A percentile compares a stretch with the other conserved stretches of the same genome.
phyloP scores from a whole-genome alignment of 768 basidiomycete species.

The Amyloporia xantha region DNA sequence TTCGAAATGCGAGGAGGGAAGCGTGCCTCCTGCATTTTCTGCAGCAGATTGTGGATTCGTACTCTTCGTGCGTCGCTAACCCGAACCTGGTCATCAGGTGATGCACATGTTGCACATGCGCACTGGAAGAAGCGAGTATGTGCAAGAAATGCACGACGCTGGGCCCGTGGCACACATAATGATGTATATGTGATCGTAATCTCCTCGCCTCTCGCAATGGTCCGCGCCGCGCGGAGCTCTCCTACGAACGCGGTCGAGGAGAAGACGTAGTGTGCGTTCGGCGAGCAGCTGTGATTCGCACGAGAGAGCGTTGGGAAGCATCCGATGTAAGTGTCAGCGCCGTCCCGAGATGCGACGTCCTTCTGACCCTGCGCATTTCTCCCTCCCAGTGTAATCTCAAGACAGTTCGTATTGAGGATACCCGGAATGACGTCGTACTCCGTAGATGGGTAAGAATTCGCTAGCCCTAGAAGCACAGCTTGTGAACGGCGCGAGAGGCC shows the following conservation, averaged over 20 bases:
- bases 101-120: not conserved
- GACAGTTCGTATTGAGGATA: not conserved
- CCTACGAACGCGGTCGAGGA: not conserved
- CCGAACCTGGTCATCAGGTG: not conserved
- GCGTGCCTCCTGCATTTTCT: not conserved
- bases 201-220: not conserved
- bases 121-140: not conserved
- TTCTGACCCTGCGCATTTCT: not conserved
- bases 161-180: not conserved
- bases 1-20: not conserved
- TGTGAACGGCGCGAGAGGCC: not conserved
- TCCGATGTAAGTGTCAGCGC: not conserved
- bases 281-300: not conserved
- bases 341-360: not conserved
- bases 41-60: not conserved
- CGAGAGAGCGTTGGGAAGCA: not conserved
- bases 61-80: not conserved
- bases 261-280: not conserved
- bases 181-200: slow-evolving; percentile 3
- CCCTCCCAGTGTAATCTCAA: not conserved
- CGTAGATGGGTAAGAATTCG: not conserved
- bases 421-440: not conserved
- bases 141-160: not conserved
- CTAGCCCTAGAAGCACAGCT: not conserved
- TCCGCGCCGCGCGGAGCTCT: not conserved